phyloP scores from a whole-genome alignment of 768 basidiomycete species.

The Lactifluus subvellereus region DNA sequence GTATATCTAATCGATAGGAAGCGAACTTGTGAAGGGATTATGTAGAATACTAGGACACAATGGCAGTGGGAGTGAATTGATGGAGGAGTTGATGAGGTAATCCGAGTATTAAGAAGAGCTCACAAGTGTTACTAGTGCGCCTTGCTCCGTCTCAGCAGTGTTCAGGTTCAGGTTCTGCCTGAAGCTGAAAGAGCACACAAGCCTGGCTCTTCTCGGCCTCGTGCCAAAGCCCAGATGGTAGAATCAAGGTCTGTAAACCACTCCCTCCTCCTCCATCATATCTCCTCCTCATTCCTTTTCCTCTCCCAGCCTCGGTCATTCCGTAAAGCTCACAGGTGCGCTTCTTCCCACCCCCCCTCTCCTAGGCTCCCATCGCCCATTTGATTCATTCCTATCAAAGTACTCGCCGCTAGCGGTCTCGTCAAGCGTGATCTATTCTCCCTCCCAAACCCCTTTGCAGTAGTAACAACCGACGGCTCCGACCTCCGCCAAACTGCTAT shows the following conservation, averaged over 20 bases:
- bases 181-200: neutral
- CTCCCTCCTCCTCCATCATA: neutral
- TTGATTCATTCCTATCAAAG: conserved; percentile 33
- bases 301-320: neutral
- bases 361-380: neutral
- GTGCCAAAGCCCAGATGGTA: conserved; percentile 7
- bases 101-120: neutral
- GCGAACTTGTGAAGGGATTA: too few relatives aligned
- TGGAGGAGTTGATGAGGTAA: neutral
- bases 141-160: neutral
- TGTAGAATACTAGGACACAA: too few relatives aligned
- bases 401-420: conserved; percentile 70
- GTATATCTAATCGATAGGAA: neutral
- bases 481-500: conserved; percentile 71
- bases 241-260: neutral
- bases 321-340: conserved; percentile 16
- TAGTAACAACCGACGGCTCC: conserved; percentile 77
- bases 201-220: neutral
- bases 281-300: neutral
- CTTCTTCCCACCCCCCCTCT: neutral
- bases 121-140: too few relatives aligned
- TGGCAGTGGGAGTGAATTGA: too few relatives aligned
- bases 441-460: conserved; percentile 84
- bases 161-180: too few relatives aligned
- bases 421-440: conserved; percentile 73